Base-by-base conservation (phyloP, 257 asterid genomes). In the Solanum sejunctum region DNA sequence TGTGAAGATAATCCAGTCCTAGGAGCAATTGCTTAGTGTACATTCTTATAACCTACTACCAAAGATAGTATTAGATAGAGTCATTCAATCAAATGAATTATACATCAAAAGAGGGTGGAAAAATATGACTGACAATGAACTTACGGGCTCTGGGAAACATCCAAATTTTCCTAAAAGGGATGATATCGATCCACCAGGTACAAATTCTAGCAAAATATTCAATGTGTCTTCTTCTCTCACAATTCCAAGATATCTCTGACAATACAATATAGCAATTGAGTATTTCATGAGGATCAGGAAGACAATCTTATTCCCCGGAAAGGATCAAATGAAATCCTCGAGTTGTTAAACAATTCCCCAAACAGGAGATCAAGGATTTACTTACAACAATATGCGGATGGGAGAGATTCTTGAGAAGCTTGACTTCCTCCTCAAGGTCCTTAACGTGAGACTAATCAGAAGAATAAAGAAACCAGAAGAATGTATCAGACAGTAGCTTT, bases 391-490 rank as follows among this genome's bases (percentile, higher is more conserved):
- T 97, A 91, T 97, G 93, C 64, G 96, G 94, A 89, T 97, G 98
- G 9, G 98, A 94, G 78, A 97, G 98, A 91, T 97, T 97, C 91
- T 97, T 97, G 88, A 97, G 87, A 82, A 95, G 91, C 86, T 95
- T 92, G 86, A 97, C 98, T 92, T 95, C 99, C 89, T 95, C 96
- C 86, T 95, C 99, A 55, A 97, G 99, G 93, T 97, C 99, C 91
- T 89, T 87, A 78, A 97, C 91, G 79, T 94, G 97, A 87, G 93
- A 97, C 99, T 95, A 52, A 51, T 78, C 83, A 78, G 83, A 64
- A 51, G 64, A 51, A 69, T 16, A 16, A 77, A 51, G 81, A 77
- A 77, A 49, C 17, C 63, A 52, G 83, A 78, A 78, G 64, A 78
- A 78, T 28, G 17, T 26, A 16, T 77, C 82, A 77, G 47, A 78